phyloP scores from a whole-genome alignment of 2,329 filamentous ascomycete species.

The Calonectria pteridis region DNA sequence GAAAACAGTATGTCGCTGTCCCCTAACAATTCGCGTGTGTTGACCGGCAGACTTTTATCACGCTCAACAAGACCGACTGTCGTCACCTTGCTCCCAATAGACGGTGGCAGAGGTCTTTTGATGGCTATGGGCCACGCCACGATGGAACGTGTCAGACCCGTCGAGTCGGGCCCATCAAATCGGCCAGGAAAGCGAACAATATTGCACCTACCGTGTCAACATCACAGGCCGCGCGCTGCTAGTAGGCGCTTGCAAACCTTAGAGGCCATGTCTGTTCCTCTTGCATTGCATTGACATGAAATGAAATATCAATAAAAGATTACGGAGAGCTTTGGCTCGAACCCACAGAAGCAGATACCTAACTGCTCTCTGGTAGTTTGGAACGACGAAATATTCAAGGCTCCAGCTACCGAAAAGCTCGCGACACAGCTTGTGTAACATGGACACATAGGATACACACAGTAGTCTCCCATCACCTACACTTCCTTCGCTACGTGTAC shows the following conservation, averaged over 20 bases:
- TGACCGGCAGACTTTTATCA: no score
- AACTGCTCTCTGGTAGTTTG: not conserved
- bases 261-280: constrained; percentile 52
- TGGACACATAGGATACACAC: not conserved
- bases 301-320: not conserved
- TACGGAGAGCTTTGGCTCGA: not conserved
- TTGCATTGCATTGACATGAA: not conserved
- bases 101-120: constrained; percentile 65
- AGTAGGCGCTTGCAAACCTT: constrained; percentile 64
- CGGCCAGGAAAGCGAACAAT: constrained; percentile 60
- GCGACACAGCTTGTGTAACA: no score
- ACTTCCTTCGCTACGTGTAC: not conserved
- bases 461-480: not conserved
- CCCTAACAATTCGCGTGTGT: no score
- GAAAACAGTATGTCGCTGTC: no score
- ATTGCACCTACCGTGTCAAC: constrained; percentile 68
- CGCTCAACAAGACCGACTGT: no score
- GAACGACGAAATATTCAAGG: no score
- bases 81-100: no score
- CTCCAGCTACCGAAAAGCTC: not conserved
- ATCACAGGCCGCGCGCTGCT: constrained; percentile 69
- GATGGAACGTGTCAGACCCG: constrained; percentile 59
- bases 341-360: not conserved
- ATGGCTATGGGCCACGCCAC: constrained; percentile 69
- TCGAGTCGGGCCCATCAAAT: constrained; percentile 54